phyloP scores from a whole-genome alignment of 169 alveolate species.

The Plasmodium fragile region DNA sequence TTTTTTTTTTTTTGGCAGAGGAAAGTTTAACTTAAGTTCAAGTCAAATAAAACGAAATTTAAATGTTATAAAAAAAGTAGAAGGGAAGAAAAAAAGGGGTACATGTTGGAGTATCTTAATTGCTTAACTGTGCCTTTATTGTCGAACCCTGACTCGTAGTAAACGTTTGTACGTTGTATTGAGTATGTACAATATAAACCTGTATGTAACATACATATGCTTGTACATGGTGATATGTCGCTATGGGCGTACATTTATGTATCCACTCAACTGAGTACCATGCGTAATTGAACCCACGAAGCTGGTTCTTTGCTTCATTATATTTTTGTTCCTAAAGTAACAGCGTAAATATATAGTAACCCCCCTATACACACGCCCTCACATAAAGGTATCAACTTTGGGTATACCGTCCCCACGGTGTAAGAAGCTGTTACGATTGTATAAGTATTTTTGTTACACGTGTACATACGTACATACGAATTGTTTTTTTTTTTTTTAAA shows the following conservation, averaged over 20 bases:
- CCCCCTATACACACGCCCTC: not conserved
- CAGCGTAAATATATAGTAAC: not conserved
- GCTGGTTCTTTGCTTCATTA: not conserved
- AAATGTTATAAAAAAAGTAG: not conserved
- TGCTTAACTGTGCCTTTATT: not conserved
- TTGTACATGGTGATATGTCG: not conserved
- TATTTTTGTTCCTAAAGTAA: not conserved
- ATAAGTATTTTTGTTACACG: not conserved
- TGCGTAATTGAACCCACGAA: not conserved
- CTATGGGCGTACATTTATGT: not conserved
- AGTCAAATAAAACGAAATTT: not conserved
- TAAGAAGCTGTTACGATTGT: not conserved
- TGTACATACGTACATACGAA: not conserved
- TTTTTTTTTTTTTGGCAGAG: not conserved
- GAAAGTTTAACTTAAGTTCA: not conserved
- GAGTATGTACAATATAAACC: not conserved
- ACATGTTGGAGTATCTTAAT: not conserved
- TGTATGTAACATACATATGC: not conserved
- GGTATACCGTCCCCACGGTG: not conserved
- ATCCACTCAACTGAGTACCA: not conserved
- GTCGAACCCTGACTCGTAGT: not conserved
- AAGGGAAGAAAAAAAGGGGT: not conserved
- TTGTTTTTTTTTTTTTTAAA: not conserved
- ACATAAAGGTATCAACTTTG: not conserved
- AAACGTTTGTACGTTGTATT: not conserved